These are phyloP conservation scores for Sindora glabra DNA, from an alignment of 306 rosid species.

Conservation along the genomic window DNA sequence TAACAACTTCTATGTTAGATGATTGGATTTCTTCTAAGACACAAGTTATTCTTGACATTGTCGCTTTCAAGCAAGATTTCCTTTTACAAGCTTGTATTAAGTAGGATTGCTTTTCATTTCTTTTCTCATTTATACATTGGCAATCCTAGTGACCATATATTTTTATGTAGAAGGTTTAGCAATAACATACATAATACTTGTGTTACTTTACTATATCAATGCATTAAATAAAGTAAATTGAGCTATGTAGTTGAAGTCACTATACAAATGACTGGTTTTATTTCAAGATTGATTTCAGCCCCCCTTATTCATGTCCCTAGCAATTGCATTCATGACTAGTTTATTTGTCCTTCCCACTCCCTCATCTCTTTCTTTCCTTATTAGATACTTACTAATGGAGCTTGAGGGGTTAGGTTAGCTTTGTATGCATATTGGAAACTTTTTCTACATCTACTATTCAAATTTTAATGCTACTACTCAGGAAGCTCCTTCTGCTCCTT, in stretches of 20 bases:
- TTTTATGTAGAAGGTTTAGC: background rate
- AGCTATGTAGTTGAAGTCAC: background rate
- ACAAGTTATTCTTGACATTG: constrained; percentile 90
- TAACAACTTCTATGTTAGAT: constrained; percentile 74
- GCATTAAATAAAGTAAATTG: background rate
- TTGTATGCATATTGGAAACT: too few species aligned
- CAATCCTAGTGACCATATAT: background rate
- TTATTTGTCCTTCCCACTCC: too few species aligned
- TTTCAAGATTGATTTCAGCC: background rate
- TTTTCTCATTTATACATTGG: background rate
- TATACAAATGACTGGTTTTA: background rate
- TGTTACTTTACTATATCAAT: background rate
- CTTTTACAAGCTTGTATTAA: background rate
- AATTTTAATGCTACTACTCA: too few species aligned
- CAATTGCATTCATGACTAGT: too few species aligned
- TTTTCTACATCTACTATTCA: too few species aligned
- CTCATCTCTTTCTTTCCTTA: too few species aligned
- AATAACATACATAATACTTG: too few species aligned
- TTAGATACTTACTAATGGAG: too few species aligned
- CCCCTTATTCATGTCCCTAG: too few species aligned
- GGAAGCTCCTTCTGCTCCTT: too few species aligned
- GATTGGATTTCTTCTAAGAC: constrained; percentile 84
- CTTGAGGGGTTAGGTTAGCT: too few species aligned
- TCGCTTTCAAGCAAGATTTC: constrained; percentile 80
- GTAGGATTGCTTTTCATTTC: background rate